Evolutionary conservation across 805 yeast species (phyloP), one percentile per base, ranked within the genome.

Genomic region (Candida nanaspora): DNA sequence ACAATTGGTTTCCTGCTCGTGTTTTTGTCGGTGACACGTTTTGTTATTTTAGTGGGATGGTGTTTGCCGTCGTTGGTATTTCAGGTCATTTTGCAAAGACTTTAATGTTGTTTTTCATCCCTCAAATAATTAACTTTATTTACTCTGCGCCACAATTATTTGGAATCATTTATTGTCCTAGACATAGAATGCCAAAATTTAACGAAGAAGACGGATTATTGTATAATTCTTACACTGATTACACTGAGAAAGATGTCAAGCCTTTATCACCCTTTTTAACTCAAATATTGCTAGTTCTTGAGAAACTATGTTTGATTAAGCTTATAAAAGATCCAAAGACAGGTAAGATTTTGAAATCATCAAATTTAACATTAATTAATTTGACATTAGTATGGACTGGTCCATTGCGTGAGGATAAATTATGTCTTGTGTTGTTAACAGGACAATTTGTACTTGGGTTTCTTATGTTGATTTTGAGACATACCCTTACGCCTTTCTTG

Each of bases 1-100:
- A 70, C 67, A 93, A 93, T 58, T 84, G 89, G 82, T 93, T 71
- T 67, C 98, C 98, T 0, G 87, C 98, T 0, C 65, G 65, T 42
- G 98, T 87, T 1, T 93, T 93, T 64, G 99, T 93, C 7, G 99
- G 99, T 25, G 99, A 93, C 58, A 91, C 98, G 0, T 93, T 84
- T 68, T 93, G 99, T 64, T 93, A 93, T 63, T 89, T 93, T 61
- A 87, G 96, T 21, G 99, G 99, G 3, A 93, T 93, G 98, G 95
- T 93, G 1, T 88, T 93, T 62, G 98, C 98, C 0, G 93, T 89
- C 22, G 96, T 86, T 25, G 98, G 97, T 1, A 93, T 93, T 28
- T 71, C 86, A 43, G 98, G 98, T 1, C 99, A 93, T 66, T 93
- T 89, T 61, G 86, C 96, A 33, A 93, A 93, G 63, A 93, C 99